Base-by-base conservation (phyloP, 2,329 filamentous ascomycete species). In the Mollisia scopiformis region DNA sequence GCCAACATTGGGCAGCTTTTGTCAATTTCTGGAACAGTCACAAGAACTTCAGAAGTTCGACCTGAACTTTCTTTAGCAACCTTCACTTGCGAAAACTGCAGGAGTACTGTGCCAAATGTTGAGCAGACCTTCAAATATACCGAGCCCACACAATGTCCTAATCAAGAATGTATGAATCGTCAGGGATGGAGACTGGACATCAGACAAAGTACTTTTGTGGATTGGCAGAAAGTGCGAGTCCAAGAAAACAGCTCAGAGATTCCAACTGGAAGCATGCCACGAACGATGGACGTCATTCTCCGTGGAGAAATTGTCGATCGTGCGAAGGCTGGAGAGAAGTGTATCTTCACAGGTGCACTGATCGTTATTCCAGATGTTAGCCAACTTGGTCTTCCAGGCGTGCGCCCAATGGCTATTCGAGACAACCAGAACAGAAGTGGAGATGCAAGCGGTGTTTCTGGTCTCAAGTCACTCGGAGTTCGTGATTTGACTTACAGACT, bases 191-290 rank as follows among this genome's bases (percentile, higher is more conserved):
- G 93, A 67, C 79, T 99, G n/a, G 94, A 99, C 70, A 97, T 99
- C 71, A 85, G 92, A 46, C 94, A 96, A 75, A 97, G 93, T 75
- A 98, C 93, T 0, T 99, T 99, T 74, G 91, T 99, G 63, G 95
- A 99, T 78, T 99, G 95, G 95, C 95, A 99, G 75, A 98, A 98
- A 75, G 93, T 98, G 25, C 91, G 96, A 65, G 92, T 98, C 63
- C 95, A 99, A 77, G 95, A 99, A 77, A 99, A 98, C 79, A 97
- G 93, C 68, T 94, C 94, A 3, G 95, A 99, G 75, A 99, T 99
- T 37, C 95, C 95, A 0, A 99, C 95, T 0, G 95, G 95, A 57
- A 97, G 93, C 78, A 99, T 99, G 95, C 95, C 95, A 25, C 86
- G 95, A 62, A 99, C 95, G 2, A 95, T 99, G 86, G 95, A 99